These are phyloP conservation scores for Penicillium diatomitis DNA, from an alignment of 495 filamentous ascomycete genomes.

Conservation along the genomic window DNA sequence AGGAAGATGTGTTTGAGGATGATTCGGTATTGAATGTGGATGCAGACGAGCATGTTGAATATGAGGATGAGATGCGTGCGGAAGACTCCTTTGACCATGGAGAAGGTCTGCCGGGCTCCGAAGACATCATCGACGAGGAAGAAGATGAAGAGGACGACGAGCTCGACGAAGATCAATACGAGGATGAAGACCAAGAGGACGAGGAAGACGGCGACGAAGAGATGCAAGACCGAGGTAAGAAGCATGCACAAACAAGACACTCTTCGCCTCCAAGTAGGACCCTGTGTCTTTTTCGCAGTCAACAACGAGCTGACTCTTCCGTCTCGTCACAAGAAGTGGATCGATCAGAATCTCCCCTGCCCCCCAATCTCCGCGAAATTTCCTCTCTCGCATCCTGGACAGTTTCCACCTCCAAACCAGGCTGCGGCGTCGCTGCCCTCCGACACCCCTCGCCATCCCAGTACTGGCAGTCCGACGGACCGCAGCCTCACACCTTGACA, in stretches of 20 bases:
- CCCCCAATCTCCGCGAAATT: slow-evolving; percentile 68
- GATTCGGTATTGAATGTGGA: slow-evolving; percentile 10
- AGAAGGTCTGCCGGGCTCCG: slow-evolving; percentile 16
- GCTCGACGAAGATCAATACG: slow-evolving; percentile 28
- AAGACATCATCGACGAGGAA: slow-evolving; percentile 25
- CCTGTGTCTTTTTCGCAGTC: too few species aligned
- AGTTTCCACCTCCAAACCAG: slow-evolving; percentile 83
- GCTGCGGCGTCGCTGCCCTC: slow-evolving; percentile 78
- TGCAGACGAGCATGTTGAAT: slow-evolving; percentile 4
- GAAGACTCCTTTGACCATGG: slow-evolving; percentile 8
- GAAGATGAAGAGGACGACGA: slow-evolving; percentile 30
- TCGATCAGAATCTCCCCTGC: slow-evolving; percentile 30
- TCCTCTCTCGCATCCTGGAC: slow-evolving; percentile 91
- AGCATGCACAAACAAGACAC: too few species aligned
- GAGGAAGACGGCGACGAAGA: slow-evolving; percentile 33
- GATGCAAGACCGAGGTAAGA: slow-evolving; percentile 32
- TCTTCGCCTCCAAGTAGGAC: too few species aligned
- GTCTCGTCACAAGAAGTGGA: slow-evolving; percentile 10
- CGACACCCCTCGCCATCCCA: slow-evolving; percentile 65
- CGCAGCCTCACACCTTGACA: slow-evolving; percentile 88
- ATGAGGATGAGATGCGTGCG: slow-evolving; percentile 4
- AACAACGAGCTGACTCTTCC: too few species aligned
- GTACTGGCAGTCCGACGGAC: slow-evolving; percentile 97
- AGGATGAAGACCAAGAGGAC: slow-evolving; percentile 25
- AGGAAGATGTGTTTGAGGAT: slow-evolving; percentile 10